phyloP scores from a whole-genome alignment of 164 flowering plant genomes.

The Vitis rotundifolia region DNA sequence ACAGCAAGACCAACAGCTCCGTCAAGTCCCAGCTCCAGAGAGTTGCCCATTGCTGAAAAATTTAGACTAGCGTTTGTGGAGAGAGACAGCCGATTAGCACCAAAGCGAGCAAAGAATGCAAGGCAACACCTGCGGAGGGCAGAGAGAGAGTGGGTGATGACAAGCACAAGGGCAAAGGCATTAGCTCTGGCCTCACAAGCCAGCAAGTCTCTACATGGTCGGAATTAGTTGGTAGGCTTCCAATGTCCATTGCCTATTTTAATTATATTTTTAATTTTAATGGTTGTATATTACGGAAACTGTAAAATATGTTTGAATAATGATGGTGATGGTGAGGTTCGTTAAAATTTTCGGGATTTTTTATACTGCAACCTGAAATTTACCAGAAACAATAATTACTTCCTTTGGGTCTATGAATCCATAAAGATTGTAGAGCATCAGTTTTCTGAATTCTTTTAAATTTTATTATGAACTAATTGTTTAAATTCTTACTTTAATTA shows the following conservation, averaged over 20 bases:
- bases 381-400: too few relatives aligned
- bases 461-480: too few relatives aligned
- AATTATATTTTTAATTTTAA: too few relatives aligned
- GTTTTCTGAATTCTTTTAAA: too few relatives aligned
- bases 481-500: too few relatives aligned
- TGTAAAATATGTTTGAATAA: too few relatives aligned
- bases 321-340: too few relatives aligned
- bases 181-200: constrained; percentile 62
- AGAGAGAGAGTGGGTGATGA: constrained; percentile 68
- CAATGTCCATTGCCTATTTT: too few relatives aligned
- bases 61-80: constrained; percentile 92
- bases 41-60: constrained; percentile 78
- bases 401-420: too few relatives aligned
- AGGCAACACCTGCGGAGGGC: constrained; percentile 89
- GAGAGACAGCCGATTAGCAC: constrained; percentile 76
- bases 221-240: constrained; percentile 12
- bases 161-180: constrained; percentile 60
- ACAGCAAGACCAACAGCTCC: constrained; percentile 20
- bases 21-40: constrained; percentile 27
- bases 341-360: too few relatives aligned
- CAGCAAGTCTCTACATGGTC: constrained; percentile 37
- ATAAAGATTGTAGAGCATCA: too few relatives aligned
- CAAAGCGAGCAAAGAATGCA: constrained; percentile 91
- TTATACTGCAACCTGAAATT: too few relatives aligned
- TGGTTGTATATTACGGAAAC: not conserved